Percentiles rank a stretch among this genome's conserved stretches.
Evolutionary conservation across 1,284 basidiomycete genomes (phyloP).

Genomic region (Cutaneotrichosporon dermatis): DNA sequence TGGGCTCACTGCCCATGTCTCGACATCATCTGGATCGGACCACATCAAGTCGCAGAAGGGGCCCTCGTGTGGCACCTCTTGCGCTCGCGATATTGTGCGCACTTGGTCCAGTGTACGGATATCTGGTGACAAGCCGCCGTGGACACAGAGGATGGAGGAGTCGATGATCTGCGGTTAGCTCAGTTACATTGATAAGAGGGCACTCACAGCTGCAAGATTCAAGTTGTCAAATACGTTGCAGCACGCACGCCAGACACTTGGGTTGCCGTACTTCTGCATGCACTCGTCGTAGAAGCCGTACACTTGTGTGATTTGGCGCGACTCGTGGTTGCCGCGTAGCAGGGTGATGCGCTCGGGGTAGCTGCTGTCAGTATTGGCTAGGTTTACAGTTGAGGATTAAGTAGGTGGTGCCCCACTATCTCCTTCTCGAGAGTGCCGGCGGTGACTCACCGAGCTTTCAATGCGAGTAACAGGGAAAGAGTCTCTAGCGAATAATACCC

Average conservation of each 20-base stretch:
- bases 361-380: slow-evolving; percentile 37
- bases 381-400: no score
- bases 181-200: neutral
- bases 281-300: slow-evolving; percentile 99
- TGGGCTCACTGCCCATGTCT: slow-evolving; percentile 92
- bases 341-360: slow-evolving; percentile 90
- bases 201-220: slow-evolving; percentile 81
- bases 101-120: slow-evolving; percentile 90
- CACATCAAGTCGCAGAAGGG: slow-evolving; percentile 97
- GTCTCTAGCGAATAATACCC: slow-evolving; percentile 97
- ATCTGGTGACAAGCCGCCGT: slow-evolving; percentile 87
- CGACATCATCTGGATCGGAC: slow-evolving; percentile 94
- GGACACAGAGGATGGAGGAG: slow-evolving; percentile 82
- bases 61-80: slow-evolving; percentile 96
- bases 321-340: slow-evolving; percentile 91
- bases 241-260: slow-evolving; percentile 91
- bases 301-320: slow-evolving; percentile 93
- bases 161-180: slow-evolving; percentile 71
- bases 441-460: slow-evolving; percentile 74
- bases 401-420: no score
- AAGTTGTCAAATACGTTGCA: slow-evolving; percentile 93
- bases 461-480: slow-evolving; percentile 76
- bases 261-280: slow-evolving; percentile 91
- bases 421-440: no score
- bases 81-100: slow-evolving; percentile 80